Evolutionary conservation across 805 yeast species (phyloP), one percentile per base, ranked within the genome.

Genomic region (Barnettozyma populi): DNA sequence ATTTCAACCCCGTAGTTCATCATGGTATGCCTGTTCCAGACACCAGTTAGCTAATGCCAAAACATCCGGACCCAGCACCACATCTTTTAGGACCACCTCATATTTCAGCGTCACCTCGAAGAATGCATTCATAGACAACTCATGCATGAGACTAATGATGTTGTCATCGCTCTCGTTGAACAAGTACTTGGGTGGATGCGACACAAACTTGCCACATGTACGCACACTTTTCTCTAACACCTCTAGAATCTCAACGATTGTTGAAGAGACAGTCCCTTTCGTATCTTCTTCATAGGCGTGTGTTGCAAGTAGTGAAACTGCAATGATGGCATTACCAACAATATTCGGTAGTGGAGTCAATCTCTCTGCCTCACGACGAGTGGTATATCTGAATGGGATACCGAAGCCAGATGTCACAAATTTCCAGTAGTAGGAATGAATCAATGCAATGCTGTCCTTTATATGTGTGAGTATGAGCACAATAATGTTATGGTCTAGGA

Each of bases 41-140:
- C 85, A 85, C 82, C 87, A 80, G 58, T 82, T 82, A 16, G 88
- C 88, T 52, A 84, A 69, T 52, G 78, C 79, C 57, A 79, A 78
- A 5, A 85, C 86, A 41, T 79, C 79, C 4, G 84, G 78, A 44
- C 78, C 73, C 39, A 86, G 67, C 23, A 79, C 72, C 53, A 85
- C 74, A 56, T 84, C 90, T 59, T 82, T 82, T 50, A 86, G 65
- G 41, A 79, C 72, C 37, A 71, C 75, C 59, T 83, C 82, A 62
- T 81, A 85, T 55, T 76, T 75, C 34, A 84, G 67, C 27, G 86
- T 83, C 40, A 85, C 71, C 50, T 80, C 80, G 57, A 79, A 76
- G 59, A 84, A 84, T 44, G 82, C 81, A 48, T 73, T 74, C 64
- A 84, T 72, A 1, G 87, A 70, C 54, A 84, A 68, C 51, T 84